Evolutionary conservation across 2,329 filamentous ascomycete genomes (phyloP).

Genomic region (Neurospora sp.): DNA sequence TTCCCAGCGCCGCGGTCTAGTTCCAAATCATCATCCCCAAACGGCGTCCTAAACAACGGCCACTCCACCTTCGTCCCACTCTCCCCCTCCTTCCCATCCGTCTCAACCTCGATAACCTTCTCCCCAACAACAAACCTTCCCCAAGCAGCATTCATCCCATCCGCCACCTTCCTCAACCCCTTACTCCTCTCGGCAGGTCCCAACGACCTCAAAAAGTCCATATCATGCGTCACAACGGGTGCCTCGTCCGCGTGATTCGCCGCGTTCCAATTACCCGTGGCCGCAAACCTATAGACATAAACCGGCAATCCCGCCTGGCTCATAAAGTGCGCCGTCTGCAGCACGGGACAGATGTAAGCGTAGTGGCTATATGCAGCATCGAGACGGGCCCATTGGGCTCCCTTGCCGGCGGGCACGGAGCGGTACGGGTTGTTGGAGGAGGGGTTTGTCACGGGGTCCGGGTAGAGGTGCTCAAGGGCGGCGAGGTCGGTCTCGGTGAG

Average conservation of each 20-base stretch:
- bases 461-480: conserved; percentile 50
- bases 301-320: conserved; percentile 23
- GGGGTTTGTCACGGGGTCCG: conserved; percentile 37
- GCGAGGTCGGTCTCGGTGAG: conserved; percentile 42
- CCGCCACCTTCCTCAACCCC: conserved; percentile 28
- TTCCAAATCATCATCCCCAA: conserved; percentile 13
- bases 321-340: conserved; percentile 45
- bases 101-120: conserved; percentile 5
- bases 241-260: conserved; percentile 40
- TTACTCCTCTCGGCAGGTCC: conserved; percentile 11
- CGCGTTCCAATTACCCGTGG: conserved; percentile 27
- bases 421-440: conserved; percentile 17
- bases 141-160: conserved; percentile 35
- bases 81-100: not conserved
- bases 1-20: not conserved
- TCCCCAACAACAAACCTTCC: conserved; percentile 24
- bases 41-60: conserved; percentile 34
- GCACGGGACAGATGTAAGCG: conserved; percentile 53
- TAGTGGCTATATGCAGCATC: conserved; percentile 54
- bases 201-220: conserved; percentile 19
- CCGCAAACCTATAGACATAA: conserved; percentile 52
- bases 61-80: conserved; percentile 22
- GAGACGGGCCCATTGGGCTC: conserved; percentile 45
- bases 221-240: conserved; percentile 33
- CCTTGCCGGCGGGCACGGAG: conserved; percentile 28